phyloP scores from a whole-genome alignment of 768 basidiomycete species.

The Boletus huronensis region DNA sequence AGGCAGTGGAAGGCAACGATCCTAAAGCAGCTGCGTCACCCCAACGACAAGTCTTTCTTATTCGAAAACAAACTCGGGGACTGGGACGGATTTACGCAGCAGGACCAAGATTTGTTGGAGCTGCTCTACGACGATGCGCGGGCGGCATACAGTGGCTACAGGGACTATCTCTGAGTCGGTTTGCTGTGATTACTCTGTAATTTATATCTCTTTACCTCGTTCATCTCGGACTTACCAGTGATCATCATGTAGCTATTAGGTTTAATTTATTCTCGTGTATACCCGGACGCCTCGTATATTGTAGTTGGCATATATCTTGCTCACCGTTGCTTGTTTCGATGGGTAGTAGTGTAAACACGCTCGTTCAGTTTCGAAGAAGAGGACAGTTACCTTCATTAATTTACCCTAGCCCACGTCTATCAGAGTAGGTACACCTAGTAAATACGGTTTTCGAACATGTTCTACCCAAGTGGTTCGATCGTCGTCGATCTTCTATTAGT shows the following conservation, averaged over 20 bases:
- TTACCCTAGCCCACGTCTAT: background rate
- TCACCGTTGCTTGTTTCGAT: too few species aligned
- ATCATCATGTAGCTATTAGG: background rate
- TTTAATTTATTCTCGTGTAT: background rate
- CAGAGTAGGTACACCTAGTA: background rate
- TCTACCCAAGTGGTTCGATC: background rate
- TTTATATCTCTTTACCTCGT: conserved; percentile 10
- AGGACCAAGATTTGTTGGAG: conserved; percentile 8
- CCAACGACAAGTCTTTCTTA: background rate
- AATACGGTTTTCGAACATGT: background rate
- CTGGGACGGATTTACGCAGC: conserved; percentile 2
- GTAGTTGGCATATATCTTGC: too few species aligned
- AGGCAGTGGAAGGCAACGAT: conserved; percentile 17
- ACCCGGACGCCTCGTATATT: background rate
- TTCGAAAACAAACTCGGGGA: background rate
- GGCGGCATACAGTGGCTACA: conserved; percentile 11
- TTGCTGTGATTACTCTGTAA: background rate
- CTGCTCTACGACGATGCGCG: conserved; percentile 13
- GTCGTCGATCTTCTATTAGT: background rate
- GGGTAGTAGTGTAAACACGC: background rate
- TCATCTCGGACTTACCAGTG: background rate
- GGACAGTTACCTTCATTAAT: too few species aligned
- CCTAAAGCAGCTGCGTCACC: background rate
- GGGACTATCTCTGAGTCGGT: background rate
- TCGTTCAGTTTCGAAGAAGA: background rate